These are phyloP conservation scores for Fusarium sp. DNA, from an alignment of 2,329 filamentous ascomycete genomes.

Conservation along the genomic window DNA sequence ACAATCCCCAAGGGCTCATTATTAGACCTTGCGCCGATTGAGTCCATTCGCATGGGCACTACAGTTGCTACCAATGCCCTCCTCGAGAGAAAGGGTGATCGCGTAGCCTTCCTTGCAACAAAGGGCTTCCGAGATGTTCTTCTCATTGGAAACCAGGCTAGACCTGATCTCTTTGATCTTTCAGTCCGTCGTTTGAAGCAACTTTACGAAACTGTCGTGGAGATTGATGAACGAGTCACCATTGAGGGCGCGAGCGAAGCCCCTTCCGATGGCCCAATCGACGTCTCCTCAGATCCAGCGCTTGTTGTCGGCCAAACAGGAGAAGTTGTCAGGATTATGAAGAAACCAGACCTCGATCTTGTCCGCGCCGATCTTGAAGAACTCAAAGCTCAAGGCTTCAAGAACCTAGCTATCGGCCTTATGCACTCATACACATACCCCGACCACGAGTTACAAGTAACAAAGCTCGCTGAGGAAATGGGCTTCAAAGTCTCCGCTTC, in stretches of 20 bases:
- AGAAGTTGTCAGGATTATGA: slow-evolving; percentile 73
- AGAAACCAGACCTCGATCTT: slow-evolving; percentile 63
- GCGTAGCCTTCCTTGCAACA: slow-evolving; percentile 75
- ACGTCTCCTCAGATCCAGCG: slow-evolving; percentile 55
- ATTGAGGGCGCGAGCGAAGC: slow-evolving; percentile 79
- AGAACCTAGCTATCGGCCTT: slow-evolving; percentile 65
- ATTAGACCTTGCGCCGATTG: slow-evolving; percentile 52
- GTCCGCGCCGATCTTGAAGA: slow-evolving; percentile 66
- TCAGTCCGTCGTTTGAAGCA: slow-evolving; percentile 74
- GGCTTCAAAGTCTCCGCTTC: slow-evolving; percentile 54
- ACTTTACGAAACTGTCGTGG: slow-evolving; percentile 74
- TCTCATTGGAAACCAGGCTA: slow-evolving; percentile 76
- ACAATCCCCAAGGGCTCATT: slow-evolving; percentile 47
- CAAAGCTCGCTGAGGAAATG: slow-evolving; percentile 49
- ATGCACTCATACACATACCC: slow-evolving; percentile 76
- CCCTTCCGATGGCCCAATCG: slow-evolving; percentile 62
- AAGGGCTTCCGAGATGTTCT: slow-evolving; percentile 78
- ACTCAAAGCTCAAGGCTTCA: slow-evolving; percentile 69
- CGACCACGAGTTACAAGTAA: slow-evolving; percentile 60
- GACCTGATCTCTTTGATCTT: slow-evolving; percentile 78
- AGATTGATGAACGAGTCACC: slow-evolving; percentile 79
- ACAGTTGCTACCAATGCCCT: slow-evolving; percentile 82
- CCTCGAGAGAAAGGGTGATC: slow-evolving; percentile 78
- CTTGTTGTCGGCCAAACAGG: slow-evolving; percentile 74
- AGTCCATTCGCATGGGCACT: slow-evolving; percentile 83